Evolutionary conservation across 495 filamentous ascomycete species (phyloP), one percentile per base, ranked within the genome.

Genomic region (Geoglossum glabrum): DNA sequence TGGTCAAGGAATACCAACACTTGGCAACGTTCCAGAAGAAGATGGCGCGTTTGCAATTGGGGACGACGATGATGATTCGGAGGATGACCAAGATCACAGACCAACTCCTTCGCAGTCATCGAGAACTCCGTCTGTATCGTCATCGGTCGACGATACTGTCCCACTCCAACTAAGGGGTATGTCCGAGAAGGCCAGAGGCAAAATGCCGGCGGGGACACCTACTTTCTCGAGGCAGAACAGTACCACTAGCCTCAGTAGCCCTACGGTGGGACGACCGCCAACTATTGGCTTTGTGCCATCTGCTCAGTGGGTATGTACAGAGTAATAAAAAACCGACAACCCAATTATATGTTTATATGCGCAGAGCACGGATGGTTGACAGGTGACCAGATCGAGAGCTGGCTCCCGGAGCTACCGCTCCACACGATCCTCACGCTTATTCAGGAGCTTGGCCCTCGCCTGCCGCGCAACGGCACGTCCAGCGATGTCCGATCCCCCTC

Each of bases 141-240:
- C 80, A 0, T 77, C 78, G 1, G 70, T 78, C 0, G 92, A 94
- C 58, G 87, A 92, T 63, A 82, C 85, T 26, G 78, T 95, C 11
- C 87, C 90, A n/a, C 72, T 82, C 34, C 90, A 96, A 63, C 66
- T 93, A n/a, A 79, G 87, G 51, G 90, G 88, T 51, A 99, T 97
- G 88, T 95, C 90, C 10, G 92, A 99, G 68, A 99, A 97, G 65
- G 93, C 92, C 27, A 74, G 92, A 52, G 92, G 92, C 8, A 99
- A 99, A 67, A 87, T 92, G 79, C 93, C 93, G n/a, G 88, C 85
- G 10, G 84, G 86, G 2, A 76, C 86, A 40, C 76, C 77, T 10
- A 78, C 78, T 17, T 96, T 98, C 66, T 95, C 90, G 2, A 76
- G 93, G 8, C 92, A 96, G 65, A 92, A 90, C 64, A 95, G 87